phyloP scores from a whole-genome alignment of 1,139 yeast species.

The Yamadazyma aaseri region DNA sequence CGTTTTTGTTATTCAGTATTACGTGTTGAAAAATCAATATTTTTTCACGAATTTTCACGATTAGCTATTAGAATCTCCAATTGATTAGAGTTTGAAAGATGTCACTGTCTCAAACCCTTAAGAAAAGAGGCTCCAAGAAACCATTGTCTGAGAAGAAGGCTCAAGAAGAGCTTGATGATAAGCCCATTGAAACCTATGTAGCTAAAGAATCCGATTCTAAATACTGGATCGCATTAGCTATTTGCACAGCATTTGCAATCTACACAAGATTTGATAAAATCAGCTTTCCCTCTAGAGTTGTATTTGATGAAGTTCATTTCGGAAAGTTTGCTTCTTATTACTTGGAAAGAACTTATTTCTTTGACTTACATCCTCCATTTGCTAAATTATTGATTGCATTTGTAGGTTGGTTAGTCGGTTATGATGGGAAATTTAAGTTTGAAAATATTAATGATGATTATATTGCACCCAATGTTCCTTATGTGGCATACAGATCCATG shows the following conservation, averaged over 20 bases:
- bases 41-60: conserved; percentile 1
- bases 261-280: conserved; percentile 69
- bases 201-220: conserved; percentile 28
- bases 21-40: conserved; percentile 5
- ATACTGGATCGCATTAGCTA: conserved; percentile 42
- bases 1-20: too few relatives aligned
- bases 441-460: conserved; percentile 89
- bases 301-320: conserved; percentile 97
- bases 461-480: conserved; percentile 76
- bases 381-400: conserved; percentile 90
- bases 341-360: conserved; percentile 79
- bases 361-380: conserved; percentile 97
- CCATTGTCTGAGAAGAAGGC: conserved; percentile 4
- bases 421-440: conserved; percentile 86
- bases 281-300: conserved; percentile 79
- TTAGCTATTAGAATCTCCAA: neutral
- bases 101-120: conserved; percentile 21
- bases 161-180: conserved; percentile 6
- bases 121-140: conserved; percentile 11
- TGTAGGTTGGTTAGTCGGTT: conserved; percentile 86
- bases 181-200: conserved; percentile 7
- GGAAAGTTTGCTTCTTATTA: conserved; percentile 94
- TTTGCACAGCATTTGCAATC: conserved; percentile 66
- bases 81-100: conserved; percentile 6
- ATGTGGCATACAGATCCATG: conserved; percentile 78